Base-by-base conservation (phyloP, 495 filamentous ascomycete species). In the Lepidopterella palustris region DNA sequence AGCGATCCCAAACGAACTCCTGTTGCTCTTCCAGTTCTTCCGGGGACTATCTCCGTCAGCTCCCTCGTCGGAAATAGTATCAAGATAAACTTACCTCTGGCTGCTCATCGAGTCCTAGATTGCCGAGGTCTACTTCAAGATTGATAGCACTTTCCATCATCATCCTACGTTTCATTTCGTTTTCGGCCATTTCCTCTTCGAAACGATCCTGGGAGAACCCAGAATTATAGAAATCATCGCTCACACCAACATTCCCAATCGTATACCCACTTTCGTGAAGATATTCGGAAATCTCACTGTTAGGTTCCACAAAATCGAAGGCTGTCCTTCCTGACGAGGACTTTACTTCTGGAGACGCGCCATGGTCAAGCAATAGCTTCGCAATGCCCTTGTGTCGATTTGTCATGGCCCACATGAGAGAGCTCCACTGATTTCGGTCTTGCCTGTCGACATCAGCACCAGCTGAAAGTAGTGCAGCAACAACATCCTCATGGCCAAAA, bases 111-210 rank as follows among this genome's bases (percentile, higher is more conserved):
- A 99, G 82, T 32, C 95, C 95, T 57, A 99, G 80, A 70, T 93
- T 97, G 3, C 93, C 93, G 47, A 99, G 73, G 69, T 99, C 93
- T 27, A 99, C 93, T 72, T 99, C 93, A 28, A 99, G 78, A 70
- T 99, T 96, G 57, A 95, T 86, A 10, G 95, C 92, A 70, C 93
- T 99, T 72, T 99, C 95, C 86, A 97, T 97, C 93, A 97, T 97
- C 92, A 99, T 97, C 20, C 93, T 85, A 56, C 92, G 80, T 65
- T 90, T 88, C 82, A 96, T 83, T 72, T 97, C 93, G 62, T 90
- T 97, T 73, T 98, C 93, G 4, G 92, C 92, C 80, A 97, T 84
- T 65, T 97, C 93, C 67, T 98, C 90, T 71, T 98, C 95, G 65
- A 98, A 97, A 49, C 84, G 84, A 63, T 95, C 92, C 69, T 97